phyloP scores from a whole-genome alignment of 2,329 filamentous ascomycete genomes.

The Paracamarosporium sp. region DNA sequence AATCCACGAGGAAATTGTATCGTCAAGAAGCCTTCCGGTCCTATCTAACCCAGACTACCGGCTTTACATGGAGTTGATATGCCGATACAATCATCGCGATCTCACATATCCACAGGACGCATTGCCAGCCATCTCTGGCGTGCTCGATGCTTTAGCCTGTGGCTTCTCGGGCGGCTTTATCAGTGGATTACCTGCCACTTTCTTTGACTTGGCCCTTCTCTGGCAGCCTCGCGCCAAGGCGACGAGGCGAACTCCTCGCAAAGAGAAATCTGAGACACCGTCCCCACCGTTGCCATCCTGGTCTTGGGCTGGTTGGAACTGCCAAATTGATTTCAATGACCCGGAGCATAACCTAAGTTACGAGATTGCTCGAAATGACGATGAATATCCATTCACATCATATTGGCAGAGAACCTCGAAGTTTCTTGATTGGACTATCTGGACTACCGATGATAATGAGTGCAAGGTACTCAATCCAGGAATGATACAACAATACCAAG shows the following conservation, averaged over 20 bases:
- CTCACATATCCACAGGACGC: slow-evolving; percentile 13
- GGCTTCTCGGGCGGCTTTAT: not conserved
- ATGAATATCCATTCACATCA: no score
- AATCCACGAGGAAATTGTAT: not conserved
- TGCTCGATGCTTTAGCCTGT: slow-evolving; percentile 5
- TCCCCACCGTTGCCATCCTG: slow-evolving; percentile 9
- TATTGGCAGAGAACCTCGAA: no score
- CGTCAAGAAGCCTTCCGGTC: not conserved
- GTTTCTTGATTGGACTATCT: slow-evolving; percentile 2
- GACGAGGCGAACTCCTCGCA: not conserved
- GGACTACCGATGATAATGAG: not conserved
- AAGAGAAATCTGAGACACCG: not conserved
- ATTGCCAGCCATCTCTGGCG: slow-evolving; percentile 6
- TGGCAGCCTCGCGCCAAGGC: not conserved
- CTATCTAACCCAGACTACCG: slow-evolving; percentile 10
- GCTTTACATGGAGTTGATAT: slow-evolving; percentile 10
- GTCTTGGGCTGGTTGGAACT: slow-evolving; percentile 18
- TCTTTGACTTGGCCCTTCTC: not conserved
- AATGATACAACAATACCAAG: no score
- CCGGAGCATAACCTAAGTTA: no score
- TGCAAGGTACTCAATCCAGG: no score
- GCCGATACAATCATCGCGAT: slow-evolving; percentile 11
- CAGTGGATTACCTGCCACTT: not conserved
- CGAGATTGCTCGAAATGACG: no score
- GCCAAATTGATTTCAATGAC: slow-evolving; percentile 11